Base-by-base conservation (phyloP, 2,329 filamentous ascomycete genomes). In the Aspergillus felis region DNA sequence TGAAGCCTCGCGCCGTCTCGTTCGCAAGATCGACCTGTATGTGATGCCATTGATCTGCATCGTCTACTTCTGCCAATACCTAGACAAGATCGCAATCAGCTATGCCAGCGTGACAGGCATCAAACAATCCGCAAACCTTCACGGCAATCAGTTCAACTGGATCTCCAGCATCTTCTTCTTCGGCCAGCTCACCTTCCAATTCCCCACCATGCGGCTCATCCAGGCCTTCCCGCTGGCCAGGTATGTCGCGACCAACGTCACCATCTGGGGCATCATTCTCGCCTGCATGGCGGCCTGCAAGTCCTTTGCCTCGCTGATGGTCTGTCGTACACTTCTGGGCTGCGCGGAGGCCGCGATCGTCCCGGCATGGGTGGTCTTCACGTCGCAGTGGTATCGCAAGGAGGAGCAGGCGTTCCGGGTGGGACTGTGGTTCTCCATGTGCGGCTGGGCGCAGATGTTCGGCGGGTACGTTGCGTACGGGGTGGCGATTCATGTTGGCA, bases 261-360 rank as follows among this genome's bases (percentile, higher is more conserved):
- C 61, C 1, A 60, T 75, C 10, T 76, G 74, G 75, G 75, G 74
- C 5, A 50, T 56, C 2, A 54, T 66, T 14, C 46, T 64, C 14
- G 58, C 62, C 14, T 59, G 49, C 25, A 58, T 64, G 51, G 61
- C 65, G 2, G 61, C 57, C 2, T 79, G 77, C 60, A 75, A 73
- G 44, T 80, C 79, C 54, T 84, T 83, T 56, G 73, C 71, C 1
- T 75, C 77, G 10, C 73, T 84, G 24, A 79, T 79, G 28, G 74
- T 75, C 8, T 75, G 82, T 38, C 77, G 82, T 10, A 79, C 80
- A 29, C 72, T 84, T 20, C 76, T 82, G 4, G 82, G 81, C 7
- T 71, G 79, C n/a, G 76, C 77, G 1, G 82, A 84, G 66, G 80
- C 81, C 0, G 66, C 70, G 0, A 68, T 71, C 54, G 64, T 74